phyloP scores from a whole-genome alignment of 2,329 filamentous ascomycete genomes.

The Fusarium irregulare region DNA sequence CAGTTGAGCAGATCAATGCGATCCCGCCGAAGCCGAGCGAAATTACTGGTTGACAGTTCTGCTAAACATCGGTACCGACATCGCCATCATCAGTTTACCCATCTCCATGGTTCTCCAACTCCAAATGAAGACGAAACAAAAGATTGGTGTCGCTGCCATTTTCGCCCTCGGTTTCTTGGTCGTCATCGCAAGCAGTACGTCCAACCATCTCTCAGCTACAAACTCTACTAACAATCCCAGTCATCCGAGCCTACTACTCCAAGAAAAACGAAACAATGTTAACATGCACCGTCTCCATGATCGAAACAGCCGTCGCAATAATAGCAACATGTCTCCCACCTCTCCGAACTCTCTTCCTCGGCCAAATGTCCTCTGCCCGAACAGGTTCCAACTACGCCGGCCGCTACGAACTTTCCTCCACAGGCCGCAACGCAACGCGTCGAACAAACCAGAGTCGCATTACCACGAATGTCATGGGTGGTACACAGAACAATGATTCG shows the following conservation, averaged over 20 bases:
- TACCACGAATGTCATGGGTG: constrained; percentile 39
- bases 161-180: constrained; percentile 50
- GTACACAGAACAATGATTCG: constrained; percentile 40
- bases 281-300: constrained; percentile 53
- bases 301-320: constrained; percentile 54
- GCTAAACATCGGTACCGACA: constrained; percentile 38
- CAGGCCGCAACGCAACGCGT: constrained; percentile 29
- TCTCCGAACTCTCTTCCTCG: constrained; percentile 36
- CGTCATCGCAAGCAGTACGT: constrained; percentile 47
- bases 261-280: constrained; percentile 52
- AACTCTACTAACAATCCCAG: constrained; percentile 16
- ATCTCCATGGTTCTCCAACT: constrained; percentile 52
- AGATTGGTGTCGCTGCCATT: constrained; percentile 48
- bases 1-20: constrained; percentile 25
- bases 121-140: constrained; percentile 50
- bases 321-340: constrained; percentile 54
- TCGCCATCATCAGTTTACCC: constrained; percentile 48
- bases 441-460: constrained; percentile 39
- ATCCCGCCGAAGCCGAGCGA: constrained; percentile 22
- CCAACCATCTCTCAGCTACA: accelerated
- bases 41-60: constrained; percentile 43
- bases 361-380: constrained; percentile 34
- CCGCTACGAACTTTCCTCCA: constrained; percentile 40
- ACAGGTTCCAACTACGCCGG: constrained; percentile 35
- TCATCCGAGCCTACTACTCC: constrained; percentile 52